Percentiles rank a stretch among this genome's conserved stretches.
Conservation (phyloP, 768 basidiomycete genomes). For the Hygrocybe coccinea region DNA sequence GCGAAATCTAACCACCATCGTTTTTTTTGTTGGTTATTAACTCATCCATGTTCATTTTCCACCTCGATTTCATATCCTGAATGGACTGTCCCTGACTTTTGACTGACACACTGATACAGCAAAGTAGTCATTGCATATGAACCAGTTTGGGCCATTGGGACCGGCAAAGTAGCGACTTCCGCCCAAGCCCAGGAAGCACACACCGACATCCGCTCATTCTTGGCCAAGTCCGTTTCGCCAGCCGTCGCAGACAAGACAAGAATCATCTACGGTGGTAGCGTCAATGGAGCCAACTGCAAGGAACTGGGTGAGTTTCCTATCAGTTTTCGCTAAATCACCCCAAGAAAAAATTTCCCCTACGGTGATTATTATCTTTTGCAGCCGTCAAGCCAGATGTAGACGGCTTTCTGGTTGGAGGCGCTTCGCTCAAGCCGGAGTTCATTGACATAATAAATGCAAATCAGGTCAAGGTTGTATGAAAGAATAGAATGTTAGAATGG, state of each 20-base stretch:
- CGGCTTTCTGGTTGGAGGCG: constrained; percentile 97
- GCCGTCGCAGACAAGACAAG: constrained; percentile 68
- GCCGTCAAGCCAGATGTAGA: constrained; percentile 81
- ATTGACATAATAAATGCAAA: constrained; percentile 78
- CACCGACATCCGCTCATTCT: constrained; percentile 70
- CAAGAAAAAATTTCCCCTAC: not conserved
- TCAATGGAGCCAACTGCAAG: constrained; percentile 80
- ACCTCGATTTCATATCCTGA: no score
- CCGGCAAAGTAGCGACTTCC: constrained; percentile 89
- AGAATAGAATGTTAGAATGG: no score
- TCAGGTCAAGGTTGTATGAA: not conserved
- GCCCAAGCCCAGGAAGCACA: constrained; percentile 94
- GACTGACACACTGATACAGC: constrained; percentile 47
- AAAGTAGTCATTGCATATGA: constrained; percentile 94
- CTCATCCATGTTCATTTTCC: not conserved
- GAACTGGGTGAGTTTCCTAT: constrained; percentile 69
- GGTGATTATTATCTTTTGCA: constrained; percentile 25
- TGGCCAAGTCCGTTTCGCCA: constrained; percentile 58
- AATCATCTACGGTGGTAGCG: constrained; percentile 95
- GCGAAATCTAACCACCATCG: not conserved
- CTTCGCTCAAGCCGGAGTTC: constrained; percentile 97
- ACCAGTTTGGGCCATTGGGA: constrained; percentile 98
- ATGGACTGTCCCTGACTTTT: no score
- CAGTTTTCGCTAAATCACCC: not conserved
- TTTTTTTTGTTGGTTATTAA: not conserved